Percentiles rank a stretch among this genome's conserved stretches.
Evolutionary conservation across 2,329 filamentous ascomycete genomes (phyloP).

Genomic region (Pseudogymnoascus pannorum): DNA sequence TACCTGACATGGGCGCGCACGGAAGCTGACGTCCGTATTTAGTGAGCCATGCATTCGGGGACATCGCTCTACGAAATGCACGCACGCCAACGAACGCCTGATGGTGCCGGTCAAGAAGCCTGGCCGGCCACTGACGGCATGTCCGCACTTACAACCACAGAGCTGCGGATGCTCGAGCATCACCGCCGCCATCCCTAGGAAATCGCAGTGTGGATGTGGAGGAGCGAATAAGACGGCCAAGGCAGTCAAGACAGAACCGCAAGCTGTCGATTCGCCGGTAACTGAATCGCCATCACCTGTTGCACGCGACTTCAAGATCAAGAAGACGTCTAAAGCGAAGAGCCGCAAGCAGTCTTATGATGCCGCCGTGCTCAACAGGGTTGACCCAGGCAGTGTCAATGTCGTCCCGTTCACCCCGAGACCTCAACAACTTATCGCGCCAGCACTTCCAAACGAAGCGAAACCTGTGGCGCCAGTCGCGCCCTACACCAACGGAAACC

Average conservation of each 20-base stretch:
- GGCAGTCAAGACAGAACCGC: conserved; percentile 14
- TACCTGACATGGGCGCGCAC: background rate
- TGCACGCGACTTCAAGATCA: conserved; percentile 24
- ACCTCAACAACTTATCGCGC: conserved; percentile 21
- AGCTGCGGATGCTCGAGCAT: conserved; percentile 53
- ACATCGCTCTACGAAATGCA: conserved; percentile 69
- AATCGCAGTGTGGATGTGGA: conserved; percentile 49
- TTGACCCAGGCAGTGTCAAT: conserved; percentile 47
- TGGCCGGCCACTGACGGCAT: conserved; percentile 61
- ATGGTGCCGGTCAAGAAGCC: conserved; percentile 67
- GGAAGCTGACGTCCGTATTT: conserved; percentile 17
- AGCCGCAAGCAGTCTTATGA: conserved; percentile 44
- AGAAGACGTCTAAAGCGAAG: conserved; percentile 18
- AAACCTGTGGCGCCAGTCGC: background rate
- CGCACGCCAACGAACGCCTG: conserved; percentile 57
- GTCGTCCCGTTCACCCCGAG: conserved; percentile 33
- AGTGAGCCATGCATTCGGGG: conserved; percentile 70
- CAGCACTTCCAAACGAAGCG: background rate
- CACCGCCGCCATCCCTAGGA: conserved; percentile 56
- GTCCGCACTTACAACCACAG: conserved; percentile 48
- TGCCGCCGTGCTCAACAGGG: conserved; percentile 40
- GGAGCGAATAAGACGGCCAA: conserved; percentile 24
- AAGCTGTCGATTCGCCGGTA: conserved; percentile 20
- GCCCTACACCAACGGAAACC: background rate
- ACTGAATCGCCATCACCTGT: conserved; percentile 37